Evolutionary conservation across 1,284 basidiomycete species (phyloP), one percentile per base, ranked within the genome.

Genomic region (Moesziomyces aphidis): DNA sequence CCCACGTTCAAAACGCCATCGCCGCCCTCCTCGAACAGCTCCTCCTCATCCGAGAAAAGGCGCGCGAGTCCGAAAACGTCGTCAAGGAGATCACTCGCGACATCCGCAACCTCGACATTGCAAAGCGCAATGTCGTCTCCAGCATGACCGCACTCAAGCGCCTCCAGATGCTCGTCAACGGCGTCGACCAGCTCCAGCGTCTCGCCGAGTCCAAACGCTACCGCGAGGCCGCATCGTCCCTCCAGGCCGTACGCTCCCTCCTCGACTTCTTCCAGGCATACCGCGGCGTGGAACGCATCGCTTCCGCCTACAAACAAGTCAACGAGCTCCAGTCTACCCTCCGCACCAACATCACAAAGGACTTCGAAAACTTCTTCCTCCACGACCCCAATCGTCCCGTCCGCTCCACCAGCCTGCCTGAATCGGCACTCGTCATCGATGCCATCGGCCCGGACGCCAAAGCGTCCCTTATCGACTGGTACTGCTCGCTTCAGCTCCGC

Each of bases 81-180:
- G 97, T 99, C 39, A 89, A 92, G 64, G 91, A 94, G 69, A 97
- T 99, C 78, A 99, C 97, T 6, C 91, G 93, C 75, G 97, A 99
- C 85, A 98, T 99, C 60, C 94, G 97, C 83, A 90, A 92, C 7
- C 88, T 99, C 36, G 97, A 99, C 84, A 87, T 93, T 36, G 95
- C 95, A 34, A 99, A 99, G 88, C 91, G 91, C 86, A 98, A 99
- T 82, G 88, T 84, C 10, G 76, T 78, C 23, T 86, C 89, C 24
- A 94, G 93, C 78, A 95, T 99, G 89, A 95, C 93, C 5, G 92
- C 91, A 2, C 86, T 98, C 72, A 95, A 94, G 85, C 87, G 94
- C 48, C 88, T 98, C 79, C 94, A 95, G 83, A 76, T 76, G 74
- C 72, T 72, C n/a, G 76, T 79, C 56, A 80, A 76, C 52, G 75